Evolutionary conservation across 768 basidiomycete species (phyloP), one percentile per base, ranked within the genome.

Genomic region (Lyophyllum shimeji): DNA sequence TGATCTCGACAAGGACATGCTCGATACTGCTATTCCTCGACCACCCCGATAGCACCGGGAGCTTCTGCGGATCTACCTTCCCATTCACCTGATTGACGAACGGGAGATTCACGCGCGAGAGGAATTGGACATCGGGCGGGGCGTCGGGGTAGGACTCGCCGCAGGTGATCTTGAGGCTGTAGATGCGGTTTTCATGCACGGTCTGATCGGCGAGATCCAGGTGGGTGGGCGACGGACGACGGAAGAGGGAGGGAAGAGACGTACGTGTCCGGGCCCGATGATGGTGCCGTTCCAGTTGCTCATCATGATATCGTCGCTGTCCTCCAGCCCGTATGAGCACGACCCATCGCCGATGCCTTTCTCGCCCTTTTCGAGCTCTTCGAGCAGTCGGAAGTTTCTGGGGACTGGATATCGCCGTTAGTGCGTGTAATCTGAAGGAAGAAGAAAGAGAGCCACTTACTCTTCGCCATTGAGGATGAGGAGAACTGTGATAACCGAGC

Each of bases 321-420:
- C 93, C 75, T 93, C 93, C 57, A 99, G 78, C 39, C 97, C 97
- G 66, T 98, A 99, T 18, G 94, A 96, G 77, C 94, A 97, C 17
- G 91, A 93, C 53, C 95, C 96, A 76, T 98, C 96, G 60, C 96
- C 96, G 69, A 98, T 94, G 50, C 97, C 97, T 73, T 99, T 99
- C 81, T 99, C 97, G 67, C 97, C 97, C 75, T 98, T 98, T 73
- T 99, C 97, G 61, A 99, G 89, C 78, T 99, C 97, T 69, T 97
- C 97, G 37, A 99, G 85, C 20, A 98, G 85, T 48, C 92, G 84
- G 79, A 98, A 98, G 76, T 95, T 98, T 68, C 96, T 83, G 24
- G 96, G 96, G 59, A 99, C 96, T 98, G 15, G 27, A 25, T 25
- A 40, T 40, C 17, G 12, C 31, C 3, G 34, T 37, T 25, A 50